Conservation (phyloP, 345 rosid species). For the Nasturtium officinale region DNA sequence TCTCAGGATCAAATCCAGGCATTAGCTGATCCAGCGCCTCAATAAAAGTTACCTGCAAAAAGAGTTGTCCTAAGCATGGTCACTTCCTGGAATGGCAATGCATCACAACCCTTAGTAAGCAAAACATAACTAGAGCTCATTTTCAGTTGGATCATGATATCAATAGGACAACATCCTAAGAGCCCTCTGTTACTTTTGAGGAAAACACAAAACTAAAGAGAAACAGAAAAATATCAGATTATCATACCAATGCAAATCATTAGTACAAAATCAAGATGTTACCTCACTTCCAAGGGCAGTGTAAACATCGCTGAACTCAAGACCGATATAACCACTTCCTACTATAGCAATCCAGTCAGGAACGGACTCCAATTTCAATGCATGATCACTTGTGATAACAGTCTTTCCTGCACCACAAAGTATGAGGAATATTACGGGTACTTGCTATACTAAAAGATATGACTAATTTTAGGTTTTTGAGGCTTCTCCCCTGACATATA, state of each 20-base stretch:
- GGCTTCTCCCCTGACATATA: background rate
- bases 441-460: slow-evolving; percentile 1
- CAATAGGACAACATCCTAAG: background rate
- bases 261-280: slow-evolving; percentile 17
- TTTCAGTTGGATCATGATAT: background rate
- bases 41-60: slow-evolving; percentile 78
- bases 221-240: slow-evolving; percentile 13
- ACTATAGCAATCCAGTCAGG: slow-evolving; percentile 99
- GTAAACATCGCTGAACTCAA: slow-evolving; percentile 99
- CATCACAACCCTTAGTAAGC: slow-evolving; percentile 5
- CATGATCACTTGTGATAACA: slow-evolving; percentile 99
- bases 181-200: background rate
- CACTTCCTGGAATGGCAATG: slow-evolving; percentile 14
- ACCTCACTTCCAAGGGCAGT: slow-evolving; percentile 99
- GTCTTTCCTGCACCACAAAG: slow-evolving; percentile 77
- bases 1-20: slow-evolving; percentile 99
- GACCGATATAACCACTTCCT: slow-evolving; percentile 99
- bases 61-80: background rate
- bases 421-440: background rate
- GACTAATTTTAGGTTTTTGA: background rate
- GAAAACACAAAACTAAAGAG: background rate
- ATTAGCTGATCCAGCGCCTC: slow-evolving; percentile 98
- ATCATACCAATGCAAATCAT: background rate
- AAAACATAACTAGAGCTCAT: background rate
- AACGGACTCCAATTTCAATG: slow-evolving; percentile 85